A percentile compares a stretch with the other conserved stretches of the same genome.
phyloP scores from a whole-genome alignment of 2,329 filamentous ascomycete species.

The Zopfia rhizophila region DNA sequence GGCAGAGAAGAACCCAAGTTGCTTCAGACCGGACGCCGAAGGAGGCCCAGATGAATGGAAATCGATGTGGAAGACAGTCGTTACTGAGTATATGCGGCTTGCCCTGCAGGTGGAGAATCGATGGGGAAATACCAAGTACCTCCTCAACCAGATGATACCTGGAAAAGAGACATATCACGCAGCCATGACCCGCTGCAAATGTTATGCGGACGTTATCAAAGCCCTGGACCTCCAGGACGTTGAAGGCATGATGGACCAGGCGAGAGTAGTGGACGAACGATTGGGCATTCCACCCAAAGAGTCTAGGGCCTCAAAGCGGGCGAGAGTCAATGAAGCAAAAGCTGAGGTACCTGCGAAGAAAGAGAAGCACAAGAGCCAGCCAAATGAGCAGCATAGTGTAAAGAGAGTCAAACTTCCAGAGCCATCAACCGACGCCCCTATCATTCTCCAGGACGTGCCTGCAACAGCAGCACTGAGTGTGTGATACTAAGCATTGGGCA shows the following conservation, averaged over 20 bases:
- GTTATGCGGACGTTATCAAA: slow-evolving; percentile 75
- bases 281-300: slow-evolving; percentile 68
- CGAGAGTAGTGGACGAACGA: slow-evolving; percentile 71
- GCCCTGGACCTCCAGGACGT: slow-evolving; percentile 72
- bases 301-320: slow-evolving; percentile 58
- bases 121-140: slow-evolving; percentile 92
- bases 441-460: slow-evolving; percentile 28
- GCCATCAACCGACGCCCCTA: slow-evolving; percentile 10
- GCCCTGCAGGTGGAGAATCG: slow-evolving; percentile 84
- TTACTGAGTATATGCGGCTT: slow-evolving; percentile 76
- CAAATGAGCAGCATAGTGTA: slow-evolving; percentile 21
- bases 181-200: slow-evolving; percentile 72
- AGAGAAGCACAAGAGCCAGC: slow-evolving; percentile 26
- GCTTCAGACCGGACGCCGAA: slow-evolving; percentile 76
- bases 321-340: slow-evolving; percentile 43
- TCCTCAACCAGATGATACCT: slow-evolving; percentile 85
- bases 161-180: slow-evolving; percentile 76
- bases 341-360: slow-evolving; percentile 29
- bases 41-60: slow-evolving; percentile 68
- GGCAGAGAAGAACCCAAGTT: slow-evolving; percentile 90
- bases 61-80: slow-evolving; percentile 79
- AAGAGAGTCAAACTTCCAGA: slow-evolving; percentile 43
- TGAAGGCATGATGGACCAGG: slow-evolving; percentile 70
- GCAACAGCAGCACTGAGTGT: slow-evolving; percentile 32
- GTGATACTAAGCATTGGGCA: slow-evolving; percentile 15